Evolutionary conservation across 1,284 basidiomycete species (phyloP).

Genomic region (Puccinia polysora): DNA sequence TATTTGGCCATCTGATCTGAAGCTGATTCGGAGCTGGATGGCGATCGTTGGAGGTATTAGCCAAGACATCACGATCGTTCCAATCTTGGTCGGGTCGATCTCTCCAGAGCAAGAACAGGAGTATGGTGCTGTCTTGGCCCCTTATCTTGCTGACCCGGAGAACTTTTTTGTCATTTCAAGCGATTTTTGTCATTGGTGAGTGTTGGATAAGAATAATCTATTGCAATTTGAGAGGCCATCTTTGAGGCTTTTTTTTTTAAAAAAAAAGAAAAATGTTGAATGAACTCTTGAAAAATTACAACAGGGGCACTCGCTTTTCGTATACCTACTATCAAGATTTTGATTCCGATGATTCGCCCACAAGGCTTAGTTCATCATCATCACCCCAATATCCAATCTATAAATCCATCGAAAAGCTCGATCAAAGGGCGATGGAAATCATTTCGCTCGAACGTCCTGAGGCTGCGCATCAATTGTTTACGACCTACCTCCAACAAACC

Average conservation of each 20-base stretch:
- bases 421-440: slow-evolving; percentile 71
- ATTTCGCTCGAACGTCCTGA: slow-evolving; percentile 58
- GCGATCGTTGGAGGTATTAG: slow-evolving; percentile 54
- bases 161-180: slow-evolving; percentile 88
- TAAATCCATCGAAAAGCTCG: slow-evolving; percentile 68
- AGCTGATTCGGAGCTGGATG: background rate
- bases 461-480: slow-evolving; percentile 57
- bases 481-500: slow-evolving; percentile 70
- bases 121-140: slow-evolving; percentile 70
- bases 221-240: no score
- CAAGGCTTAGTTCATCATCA: slow-evolving; percentile 55
- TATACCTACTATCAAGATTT: slow-evolving; percentile 86
- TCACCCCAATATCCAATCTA: slow-evolving; percentile 56
- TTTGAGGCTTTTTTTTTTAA: no score
- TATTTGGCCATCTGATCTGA: slow-evolving; percentile 4
- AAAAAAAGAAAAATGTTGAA: no score
- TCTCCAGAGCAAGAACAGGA: slow-evolving; percentile 60
- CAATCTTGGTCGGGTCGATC: slow-evolving; percentile 84
- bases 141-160: slow-evolving; percentile 68
- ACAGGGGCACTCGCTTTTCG: slow-evolving; percentile 79
- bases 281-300: background rate
- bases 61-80: slow-evolving; percentile 72
- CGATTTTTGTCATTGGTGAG: slow-evolving; percentile 66
- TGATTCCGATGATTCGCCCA: slow-evolving; percentile 56
- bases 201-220: no score